A percentile compares a stretch with the other conserved stretches of the same genome.
These are phyloP conservation scores for Podospora conica DNA, from an alignment of 495 filamentous ascomycete species.

Conservation along the genomic window DNA sequence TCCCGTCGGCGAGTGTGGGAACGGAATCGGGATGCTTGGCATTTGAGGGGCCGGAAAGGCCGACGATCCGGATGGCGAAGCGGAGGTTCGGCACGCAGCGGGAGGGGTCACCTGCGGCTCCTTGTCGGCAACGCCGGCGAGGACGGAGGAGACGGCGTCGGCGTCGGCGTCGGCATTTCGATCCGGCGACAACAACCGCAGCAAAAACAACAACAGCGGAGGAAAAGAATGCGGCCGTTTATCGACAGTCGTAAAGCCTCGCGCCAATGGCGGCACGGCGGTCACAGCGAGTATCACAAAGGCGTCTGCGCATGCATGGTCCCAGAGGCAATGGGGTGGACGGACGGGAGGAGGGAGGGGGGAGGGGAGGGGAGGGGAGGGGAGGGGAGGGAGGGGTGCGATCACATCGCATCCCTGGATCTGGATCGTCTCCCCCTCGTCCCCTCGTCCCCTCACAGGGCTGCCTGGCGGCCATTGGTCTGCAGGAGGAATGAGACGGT, in stretches of 20 bases:
- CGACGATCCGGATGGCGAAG: neutral
- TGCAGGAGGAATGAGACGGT: neutral
- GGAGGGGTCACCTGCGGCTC: neutral
- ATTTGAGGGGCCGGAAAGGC: neutral
- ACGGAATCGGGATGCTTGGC: neutral
- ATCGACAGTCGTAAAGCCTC: neutral
- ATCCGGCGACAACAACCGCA: neutral
- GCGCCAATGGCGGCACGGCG: neutral
- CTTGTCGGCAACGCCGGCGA: too few species aligned
- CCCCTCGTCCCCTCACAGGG: neutral
- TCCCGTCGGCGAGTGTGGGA: neutral
- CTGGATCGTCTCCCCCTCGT: neutral
- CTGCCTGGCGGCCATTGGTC: neutral
- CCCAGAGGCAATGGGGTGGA: neutral
- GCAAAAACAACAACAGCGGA: neutral
- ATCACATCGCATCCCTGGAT: neutral
- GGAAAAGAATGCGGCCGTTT: neutral
- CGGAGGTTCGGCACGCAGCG: neutral
- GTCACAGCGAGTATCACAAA: neutral
- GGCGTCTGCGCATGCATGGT: neutral
- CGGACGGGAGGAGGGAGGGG: neutral
- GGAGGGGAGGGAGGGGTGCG: too few species aligned
- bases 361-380: too few species aligned
- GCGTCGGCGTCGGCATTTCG: neutral
- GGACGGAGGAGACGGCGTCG: neutral